Base-by-base conservation (phyloP, 1,284 basidiomycete genomes). In the Heliocybe sulcata region DNA sequence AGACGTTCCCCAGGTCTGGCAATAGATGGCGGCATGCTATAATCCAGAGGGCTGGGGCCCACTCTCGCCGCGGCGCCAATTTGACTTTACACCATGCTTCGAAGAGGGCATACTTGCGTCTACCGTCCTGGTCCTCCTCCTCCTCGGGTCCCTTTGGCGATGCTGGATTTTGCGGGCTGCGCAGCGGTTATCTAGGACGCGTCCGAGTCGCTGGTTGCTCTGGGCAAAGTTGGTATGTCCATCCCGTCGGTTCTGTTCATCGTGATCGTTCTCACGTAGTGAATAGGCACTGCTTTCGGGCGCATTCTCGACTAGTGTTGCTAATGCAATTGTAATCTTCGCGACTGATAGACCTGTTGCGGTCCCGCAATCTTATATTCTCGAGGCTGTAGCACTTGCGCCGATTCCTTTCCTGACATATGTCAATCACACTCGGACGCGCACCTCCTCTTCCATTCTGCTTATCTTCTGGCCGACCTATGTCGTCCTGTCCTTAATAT, bases 391-490 rank as follows among this genome's bases (percentile, higher is more conserved):
- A 0, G 76, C 80, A 0, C 67, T 85, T 2, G 49, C 74, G 23
- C 64, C 75, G 10, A 70, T 79, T 16, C 64, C 76, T 2, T 57
- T 69, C n/a, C 65, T 90, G 38, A 82, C 81, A 1, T 78, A 77
- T 60, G 65, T 81, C 58, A 94, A 92, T 64, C 93, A 97, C 68
- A 82, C 81, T 38, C 83, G 87, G n/a, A 81, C 85, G 0, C 81
- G 85, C 14, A 79, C 81, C 9, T 90, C 94, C 0, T 94, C 92
- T 0, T 80, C 89, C 0, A 68, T 85, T 22, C 71, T 94, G 26
- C 79, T 98, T 22, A 70, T 96, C 52, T 94, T 92, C 70, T 96
- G 91, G 87, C 90, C 94, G 0, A 53, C 79, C 2, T 92, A 94
- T 62, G 55, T 82, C 10, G 27, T 80, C 20, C 72, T 74, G 0